Evolutionary conservation across 2,329 filamentous ascomycete species (phyloP).

Genomic region (Capronia epimyces): DNA sequence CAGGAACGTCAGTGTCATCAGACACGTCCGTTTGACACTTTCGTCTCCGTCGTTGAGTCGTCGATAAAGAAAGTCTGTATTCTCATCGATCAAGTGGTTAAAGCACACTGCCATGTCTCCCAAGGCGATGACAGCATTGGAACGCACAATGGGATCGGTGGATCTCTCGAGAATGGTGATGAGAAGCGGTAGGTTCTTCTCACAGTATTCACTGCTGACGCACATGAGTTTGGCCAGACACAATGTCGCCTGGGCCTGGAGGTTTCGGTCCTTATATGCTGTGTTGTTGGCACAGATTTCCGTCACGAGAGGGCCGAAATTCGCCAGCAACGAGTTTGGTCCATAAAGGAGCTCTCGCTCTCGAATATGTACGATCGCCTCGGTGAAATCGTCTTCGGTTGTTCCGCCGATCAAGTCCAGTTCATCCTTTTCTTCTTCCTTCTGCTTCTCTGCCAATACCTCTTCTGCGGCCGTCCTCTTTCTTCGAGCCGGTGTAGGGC

Average conservation of each 20-base stretch:
- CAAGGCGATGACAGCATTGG: conserved; percentile 92
- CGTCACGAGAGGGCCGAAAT: conserved; percentile 84
- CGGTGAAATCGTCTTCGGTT: conserved; percentile 87
- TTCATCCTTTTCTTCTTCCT: conserved; percentile 70
- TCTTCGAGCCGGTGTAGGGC: conserved; percentile 40
- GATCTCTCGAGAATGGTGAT: conserved; percentile 98
- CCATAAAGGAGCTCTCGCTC: conserved; percentile 81
- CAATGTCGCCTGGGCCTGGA: conserved; percentile 88
- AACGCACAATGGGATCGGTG: conserved; percentile 83
- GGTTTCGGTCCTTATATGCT: conserved; percentile 77
- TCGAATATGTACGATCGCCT: conserved; percentile 77
- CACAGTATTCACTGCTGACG: conserved; percentile 93
- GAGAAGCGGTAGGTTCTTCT: conserved; percentile 81
- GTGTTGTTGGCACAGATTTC: conserved; percentile 96
- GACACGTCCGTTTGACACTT: conserved; percentile 90
- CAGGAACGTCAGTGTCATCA: conserved; percentile 97
- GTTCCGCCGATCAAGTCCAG: conserved; percentile 95
- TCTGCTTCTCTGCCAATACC: conserved; percentile 39
- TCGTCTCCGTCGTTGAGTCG: conserved; percentile 81
- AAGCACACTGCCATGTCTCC: conserved; percentile 99
- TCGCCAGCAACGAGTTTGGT: conserved; percentile 73
- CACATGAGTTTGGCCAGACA: conserved; percentile 99
- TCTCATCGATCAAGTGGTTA: conserved; percentile 98
- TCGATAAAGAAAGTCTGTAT: conserved; percentile 95
- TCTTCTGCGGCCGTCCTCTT: conserved; percentile 44